These are phyloP conservation scores for Claviceps purpurea DNA, from an alignment of 2,329 filamentous ascomycete genomes.

Conservation along the genomic window DNA sequence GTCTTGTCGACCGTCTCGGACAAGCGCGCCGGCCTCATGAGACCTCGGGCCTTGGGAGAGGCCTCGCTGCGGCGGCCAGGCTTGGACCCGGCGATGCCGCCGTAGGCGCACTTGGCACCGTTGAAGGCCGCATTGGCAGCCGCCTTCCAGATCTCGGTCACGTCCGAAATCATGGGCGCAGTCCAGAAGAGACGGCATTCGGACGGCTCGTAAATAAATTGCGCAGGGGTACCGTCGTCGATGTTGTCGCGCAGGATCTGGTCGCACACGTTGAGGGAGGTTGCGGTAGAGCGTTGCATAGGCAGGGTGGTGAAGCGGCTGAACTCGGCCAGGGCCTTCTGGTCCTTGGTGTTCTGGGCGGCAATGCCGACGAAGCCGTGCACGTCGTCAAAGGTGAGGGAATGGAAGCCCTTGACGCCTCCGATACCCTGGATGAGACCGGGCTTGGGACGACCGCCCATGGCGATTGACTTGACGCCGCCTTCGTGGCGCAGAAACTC, in stretches of 20 bases:
- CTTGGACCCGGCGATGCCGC: slow-evolving; percentile 14
- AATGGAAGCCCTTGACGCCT: slow-evolving; percentile 37
- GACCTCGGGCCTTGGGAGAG: background rate
- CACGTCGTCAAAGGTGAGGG: slow-evolving; percentile 19
- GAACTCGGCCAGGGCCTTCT: slow-evolving; percentile 15
- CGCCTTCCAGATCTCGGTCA: slow-evolving; percentile 33
- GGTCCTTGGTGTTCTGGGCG: slow-evolving; percentile 14
- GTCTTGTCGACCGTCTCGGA: slow-evolving; percentile 3
- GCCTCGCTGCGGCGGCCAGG: background rate
- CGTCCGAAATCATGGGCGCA: slow-evolving; percentile 31
- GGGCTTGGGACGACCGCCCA: slow-evolving; percentile 34
- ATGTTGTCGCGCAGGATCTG: slow-evolving; percentile 23
- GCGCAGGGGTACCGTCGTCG: slow-evolving; percentile 29
- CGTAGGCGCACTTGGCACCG: slow-evolving; percentile 26
- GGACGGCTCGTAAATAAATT: slow-evolving; percentile 32
- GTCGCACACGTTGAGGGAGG: slow-evolving; percentile 26
- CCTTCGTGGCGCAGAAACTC: slow-evolving; percentile 39
- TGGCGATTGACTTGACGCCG: slow-evolving; percentile 36
- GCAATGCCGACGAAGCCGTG: slow-evolving; percentile 12
- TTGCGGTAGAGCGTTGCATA: slow-evolving; percentile 18
- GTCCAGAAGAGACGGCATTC: slow-evolving; percentile 41
- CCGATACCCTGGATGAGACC: slow-evolving; percentile 40
- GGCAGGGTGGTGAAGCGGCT: slow-evolving; percentile 19
- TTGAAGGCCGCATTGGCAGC: slow-evolving; percentile 27
- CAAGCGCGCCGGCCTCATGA: background rate